A percentile compares a stretch with the other conserved stretches of the same genome.
phyloP scores from a whole-genome alignment of 2,329 filamentous ascomycete species.

The Colletotrichum theobromicola region DNA sequence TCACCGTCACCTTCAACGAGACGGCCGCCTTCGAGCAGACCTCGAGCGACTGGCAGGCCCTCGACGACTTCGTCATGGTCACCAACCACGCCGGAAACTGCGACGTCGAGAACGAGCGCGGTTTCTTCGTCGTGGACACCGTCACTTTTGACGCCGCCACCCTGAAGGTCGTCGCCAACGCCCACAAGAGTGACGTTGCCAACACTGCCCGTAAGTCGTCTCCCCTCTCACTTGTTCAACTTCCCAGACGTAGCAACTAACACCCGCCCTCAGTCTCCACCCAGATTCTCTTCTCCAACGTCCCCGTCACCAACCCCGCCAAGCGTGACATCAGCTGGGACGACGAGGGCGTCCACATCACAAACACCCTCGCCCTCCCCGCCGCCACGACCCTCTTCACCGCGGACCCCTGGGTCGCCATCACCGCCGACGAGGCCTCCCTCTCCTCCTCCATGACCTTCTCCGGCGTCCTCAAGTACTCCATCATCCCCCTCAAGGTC shows the following conservation, averaged over 20 bases:
- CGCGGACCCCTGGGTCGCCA: constrained; percentile 20
- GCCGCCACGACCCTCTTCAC: constrained; percentile 22
- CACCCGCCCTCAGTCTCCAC: constrained; percentile 13
- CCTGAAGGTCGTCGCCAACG: constrained; percentile 23
- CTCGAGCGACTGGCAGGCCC: constrained; percentile 20
- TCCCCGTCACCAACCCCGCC: constrained; percentile 12
- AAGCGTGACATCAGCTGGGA: constrained; percentile 25
- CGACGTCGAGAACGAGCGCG: constrained; percentile 24
- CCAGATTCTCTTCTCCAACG: constrained; percentile 25
- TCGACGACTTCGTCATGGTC: constrained; percentile 26
- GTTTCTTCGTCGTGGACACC: constrained; percentile 26
- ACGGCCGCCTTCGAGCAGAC: constrained; percentile 25
- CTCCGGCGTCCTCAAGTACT: constrained; percentile 26
- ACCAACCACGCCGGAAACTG: constrained; percentile 28
- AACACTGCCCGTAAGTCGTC: constrained; percentile 24
- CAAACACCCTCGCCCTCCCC: constrained; percentile 24
- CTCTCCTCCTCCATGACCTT: constrained; percentile 25
- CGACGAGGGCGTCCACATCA: constrained; percentile 25
- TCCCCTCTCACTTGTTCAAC: background rate
- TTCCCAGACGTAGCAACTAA: background rate
- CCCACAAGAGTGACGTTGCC: constrained; percentile 27
- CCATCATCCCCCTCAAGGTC: constrained; percentile 21
- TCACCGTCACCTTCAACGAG: constrained; percentile 25
- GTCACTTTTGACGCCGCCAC: constrained; percentile 15
- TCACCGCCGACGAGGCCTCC: constrained; percentile 26